Percentiles rank a stretch among this genome's conserved stretches.
Conservation (phyloP, 2,329 filamentous ascomycete genomes). For the Pseudocercospora eumusae region DNA sequence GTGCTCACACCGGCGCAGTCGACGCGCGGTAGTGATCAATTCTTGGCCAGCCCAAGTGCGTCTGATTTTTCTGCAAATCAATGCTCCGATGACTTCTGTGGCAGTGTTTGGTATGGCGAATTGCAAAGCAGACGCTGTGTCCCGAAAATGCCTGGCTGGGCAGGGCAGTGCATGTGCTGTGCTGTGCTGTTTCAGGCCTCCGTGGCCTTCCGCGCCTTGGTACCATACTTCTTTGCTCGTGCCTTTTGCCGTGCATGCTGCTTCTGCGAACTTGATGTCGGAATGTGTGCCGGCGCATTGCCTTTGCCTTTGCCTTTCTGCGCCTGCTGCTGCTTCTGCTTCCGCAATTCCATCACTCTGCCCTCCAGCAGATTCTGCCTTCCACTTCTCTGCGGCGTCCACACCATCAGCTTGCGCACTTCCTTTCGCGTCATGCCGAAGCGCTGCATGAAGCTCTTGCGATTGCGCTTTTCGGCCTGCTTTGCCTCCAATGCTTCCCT, state of each 20-base stretch:
- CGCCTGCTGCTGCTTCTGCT: slow-evolving; percentile 1
- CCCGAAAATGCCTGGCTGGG: not conserved
- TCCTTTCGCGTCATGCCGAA: slow-evolving; percentile 4
- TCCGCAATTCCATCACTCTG: not conserved
- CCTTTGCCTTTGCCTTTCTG: not conserved
- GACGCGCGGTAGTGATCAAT: not conserved
- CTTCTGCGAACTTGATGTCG: not conserved
- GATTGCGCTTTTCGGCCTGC: not conserved
- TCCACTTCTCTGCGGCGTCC: slow-evolving; percentile 1
- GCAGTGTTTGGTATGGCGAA: not conserved
- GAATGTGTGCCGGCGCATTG: not conserved
- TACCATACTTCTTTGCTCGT: not conserved
- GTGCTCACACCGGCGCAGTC: not conserved
- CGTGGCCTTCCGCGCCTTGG: not conserved
- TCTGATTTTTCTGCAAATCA: not conserved
- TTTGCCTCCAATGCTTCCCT: not conserved
- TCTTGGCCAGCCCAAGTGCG: not conserved
- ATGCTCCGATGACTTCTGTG: not conserved
- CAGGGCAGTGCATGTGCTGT: not conserved
- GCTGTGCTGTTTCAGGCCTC: not conserved
- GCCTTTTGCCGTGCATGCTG: not conserved
- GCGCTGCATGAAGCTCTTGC: slow-evolving; percentile 6
- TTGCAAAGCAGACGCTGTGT: not conserved
- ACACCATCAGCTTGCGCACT: slow-evolving; percentile 5
- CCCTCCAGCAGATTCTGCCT: slow-evolving; percentile 2